Evolutionary conservation across 306 rosid species (phyloP).

Genomic region (Ammopiptanthus mongolicus): DNA sequence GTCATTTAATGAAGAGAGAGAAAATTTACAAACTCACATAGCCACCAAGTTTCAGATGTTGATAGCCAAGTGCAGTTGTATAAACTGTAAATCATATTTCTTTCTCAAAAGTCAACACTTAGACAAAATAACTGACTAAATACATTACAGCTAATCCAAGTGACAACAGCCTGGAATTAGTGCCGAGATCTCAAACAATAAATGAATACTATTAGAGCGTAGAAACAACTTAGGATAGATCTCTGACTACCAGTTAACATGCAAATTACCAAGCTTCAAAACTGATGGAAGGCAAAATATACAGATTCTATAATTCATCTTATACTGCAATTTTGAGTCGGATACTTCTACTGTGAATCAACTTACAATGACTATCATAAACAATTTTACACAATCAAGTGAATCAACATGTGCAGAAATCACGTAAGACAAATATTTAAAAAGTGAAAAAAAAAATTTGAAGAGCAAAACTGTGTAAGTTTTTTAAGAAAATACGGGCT

Average conservation of each 20-base stretch:
- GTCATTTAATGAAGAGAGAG: background rate
- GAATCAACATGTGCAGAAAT: background rate
- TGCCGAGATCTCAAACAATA: background rate
- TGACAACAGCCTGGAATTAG: background rate
- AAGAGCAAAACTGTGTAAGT: background rate
- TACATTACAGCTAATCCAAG: background rate
- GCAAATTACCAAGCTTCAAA: background rate
- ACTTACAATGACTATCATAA: background rate
- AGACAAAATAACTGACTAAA: background rate
- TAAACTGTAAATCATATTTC: background rate
- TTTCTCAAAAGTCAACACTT: background rate
- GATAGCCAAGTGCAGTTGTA: background rate
- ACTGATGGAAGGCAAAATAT: background rate
- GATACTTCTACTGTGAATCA: background rate
- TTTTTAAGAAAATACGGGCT: background rate
- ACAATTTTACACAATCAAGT: background rate
- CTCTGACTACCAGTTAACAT: background rate
- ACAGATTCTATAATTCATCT: background rate
- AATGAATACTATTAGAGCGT: background rate
- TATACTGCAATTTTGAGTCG: background rate
- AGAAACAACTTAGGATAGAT: background rate
- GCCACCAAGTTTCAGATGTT: background rate
- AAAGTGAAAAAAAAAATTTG: background rate
- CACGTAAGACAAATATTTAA: background rate
- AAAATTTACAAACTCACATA: background rate